A percentile compares a stretch with the other conserved stretches of the same genome.
Evolutionary conservation across 2,329 filamentous ascomycete species (phyloP).

Genomic region (Basipetospora chlamydospora): DNA sequence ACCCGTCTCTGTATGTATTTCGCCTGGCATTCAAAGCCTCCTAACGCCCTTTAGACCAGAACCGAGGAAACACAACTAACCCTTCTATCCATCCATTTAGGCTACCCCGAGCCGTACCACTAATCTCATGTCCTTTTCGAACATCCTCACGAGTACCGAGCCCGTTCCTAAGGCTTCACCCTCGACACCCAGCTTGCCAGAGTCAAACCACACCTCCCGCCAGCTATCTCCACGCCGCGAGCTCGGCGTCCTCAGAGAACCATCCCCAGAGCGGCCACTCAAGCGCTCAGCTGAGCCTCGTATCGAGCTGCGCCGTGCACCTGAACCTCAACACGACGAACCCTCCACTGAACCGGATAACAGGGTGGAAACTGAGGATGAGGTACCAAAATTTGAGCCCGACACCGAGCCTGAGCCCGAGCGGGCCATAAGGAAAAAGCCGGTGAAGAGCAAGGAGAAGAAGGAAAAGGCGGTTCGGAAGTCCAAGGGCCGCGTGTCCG

Average conservation of each 20-base stretch:
- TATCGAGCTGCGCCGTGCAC: neutral
- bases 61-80: conserved; percentile 5
- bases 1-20: conserved; percentile 5
- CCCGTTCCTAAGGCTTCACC: conserved; percentile 38
- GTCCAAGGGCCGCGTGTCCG: conserved; percentile 35
- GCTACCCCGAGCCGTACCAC: conserved; percentile 60
- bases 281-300: neutral
- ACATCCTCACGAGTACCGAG: conserved; percentile 73
- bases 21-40: neutral
- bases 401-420: conserved; percentile 7
- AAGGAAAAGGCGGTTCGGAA: conserved; percentile 11
- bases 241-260: neutral
- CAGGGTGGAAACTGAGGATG: neutral
- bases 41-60: no score
- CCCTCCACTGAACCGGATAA: neutral
- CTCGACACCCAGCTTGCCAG: neutral
- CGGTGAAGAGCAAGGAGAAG: conserved; percentile 9
- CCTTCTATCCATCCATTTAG: neutral
- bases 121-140: conserved; percentile 92
- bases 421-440: conserved; percentile 8
- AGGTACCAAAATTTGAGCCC: conserved; percentile 4
- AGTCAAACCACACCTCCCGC: neutral
- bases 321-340: neutral
- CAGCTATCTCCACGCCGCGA: conserved; percentile 5
- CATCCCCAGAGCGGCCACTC: conserved; percentile 1